Percentiles rank a stretch among this genome's conserved stretches.
These are phyloP conservation scores for Xylariaceae sp. DNA, from an alignment of 2,329 filamentous ascomycete genomes.

Conservation along the genomic window DNA sequence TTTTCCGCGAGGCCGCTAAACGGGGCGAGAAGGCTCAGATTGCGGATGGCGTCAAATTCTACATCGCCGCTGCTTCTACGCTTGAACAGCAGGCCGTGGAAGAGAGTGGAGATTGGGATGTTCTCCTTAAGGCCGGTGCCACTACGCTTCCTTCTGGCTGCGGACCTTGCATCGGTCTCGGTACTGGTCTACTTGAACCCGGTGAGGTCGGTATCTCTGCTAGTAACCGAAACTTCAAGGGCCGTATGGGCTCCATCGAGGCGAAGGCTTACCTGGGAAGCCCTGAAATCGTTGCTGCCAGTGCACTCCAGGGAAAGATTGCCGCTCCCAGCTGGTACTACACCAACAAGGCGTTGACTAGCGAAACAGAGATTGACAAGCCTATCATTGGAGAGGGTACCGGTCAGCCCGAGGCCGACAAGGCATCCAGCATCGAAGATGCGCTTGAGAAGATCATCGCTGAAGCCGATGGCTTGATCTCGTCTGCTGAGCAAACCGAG, in stretches of 20 bases:
- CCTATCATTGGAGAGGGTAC: not conserved
- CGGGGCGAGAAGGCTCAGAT: conserved; percentile 62
- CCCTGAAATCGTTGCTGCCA: conserved; percentile 88
- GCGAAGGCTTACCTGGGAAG: conserved; percentile 41
- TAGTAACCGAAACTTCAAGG: conserved; percentile 63
- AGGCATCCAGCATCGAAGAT: not conserved
- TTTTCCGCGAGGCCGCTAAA: conserved; percentile 70
- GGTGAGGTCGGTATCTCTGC: conserved; percentile 85
- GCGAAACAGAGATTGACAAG: not conserved
- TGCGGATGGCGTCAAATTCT: conserved; percentile 72
- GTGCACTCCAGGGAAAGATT: conserved; percentile 71
- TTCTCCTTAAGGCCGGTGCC: conserved; percentile 74
- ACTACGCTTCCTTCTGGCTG: conserved; percentile 66
- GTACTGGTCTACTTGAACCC: conserved; percentile 32
- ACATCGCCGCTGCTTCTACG: conserved; percentile 80
- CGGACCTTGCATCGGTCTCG: conserved; percentile 81
- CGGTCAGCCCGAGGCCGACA: not conserved
- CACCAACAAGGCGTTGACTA: not conserved
- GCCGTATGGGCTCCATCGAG: not conserved
- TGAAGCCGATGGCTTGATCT: not conserved
- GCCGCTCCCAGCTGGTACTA: conserved; percentile 57
- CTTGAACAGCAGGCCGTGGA: conserved; percentile 74
- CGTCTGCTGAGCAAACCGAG: not conserved
- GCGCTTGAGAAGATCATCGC: not conserved
- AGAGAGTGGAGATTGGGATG: conserved; percentile 78